These are phyloP conservation scores for Diaporthe sp. DNA, from an alignment of 2,329 filamentous ascomycete species.

Conservation along the genomic window DNA sequence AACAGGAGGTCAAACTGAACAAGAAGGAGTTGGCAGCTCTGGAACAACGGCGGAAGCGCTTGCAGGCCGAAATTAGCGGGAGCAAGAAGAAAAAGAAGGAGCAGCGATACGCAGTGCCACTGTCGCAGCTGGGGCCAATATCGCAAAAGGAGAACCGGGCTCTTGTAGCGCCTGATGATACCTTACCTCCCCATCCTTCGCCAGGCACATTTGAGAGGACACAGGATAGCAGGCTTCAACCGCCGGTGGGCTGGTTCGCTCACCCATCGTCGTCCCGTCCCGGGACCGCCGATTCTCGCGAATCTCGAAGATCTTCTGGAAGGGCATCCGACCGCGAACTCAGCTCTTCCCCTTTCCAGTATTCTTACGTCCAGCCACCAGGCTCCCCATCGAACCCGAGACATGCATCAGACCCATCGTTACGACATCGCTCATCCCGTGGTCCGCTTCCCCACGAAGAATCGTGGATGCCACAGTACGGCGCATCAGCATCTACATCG, in stretches of 20 bases:
- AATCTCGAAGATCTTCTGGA: slow-evolving; percentile 54
- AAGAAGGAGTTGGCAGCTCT: slow-evolving; percentile 85
- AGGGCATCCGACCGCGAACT: slow-evolving; percentile 35
- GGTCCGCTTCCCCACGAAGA: slow-evolving; percentile 50
- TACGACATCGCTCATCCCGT: slow-evolving; percentile 50
- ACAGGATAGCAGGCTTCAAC: slow-evolving; percentile 53
- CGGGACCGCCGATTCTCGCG: slow-evolving; percentile 52
- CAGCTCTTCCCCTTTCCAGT: slow-evolving; percentile 58
- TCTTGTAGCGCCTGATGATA: slow-evolving; percentile 49
- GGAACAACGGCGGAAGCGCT: slow-evolving; percentile 74
- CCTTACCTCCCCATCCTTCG: slow-evolving; percentile 53
- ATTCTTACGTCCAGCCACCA: slow-evolving; percentile 56
- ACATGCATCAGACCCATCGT: slow-evolving; percentile 59
- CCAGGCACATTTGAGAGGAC: slow-evolving; percentile 52
- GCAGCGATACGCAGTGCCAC: slow-evolving; percentile 64
- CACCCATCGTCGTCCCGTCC: slow-evolving; percentile 53
- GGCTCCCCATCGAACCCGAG: slow-evolving; percentile 49
- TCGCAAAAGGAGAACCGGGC: slow-evolving; percentile 52
- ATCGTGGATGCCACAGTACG: slow-evolving; percentile 44
- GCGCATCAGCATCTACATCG: slow-evolving; percentile 45
- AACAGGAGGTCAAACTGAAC: slow-evolving; percentile 82
- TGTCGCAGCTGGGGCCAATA: slow-evolving; percentile 63
- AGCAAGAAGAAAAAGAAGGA: slow-evolving; percentile 52
- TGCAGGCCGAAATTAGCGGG: slow-evolving; percentile 59
- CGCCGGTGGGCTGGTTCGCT: slow-evolving; percentile 65